These are phyloP conservation scores for Tuber borchii DNA, from an alignment of 495 filamentous ascomycete genomes.

Conservation along the genomic window DNA sequence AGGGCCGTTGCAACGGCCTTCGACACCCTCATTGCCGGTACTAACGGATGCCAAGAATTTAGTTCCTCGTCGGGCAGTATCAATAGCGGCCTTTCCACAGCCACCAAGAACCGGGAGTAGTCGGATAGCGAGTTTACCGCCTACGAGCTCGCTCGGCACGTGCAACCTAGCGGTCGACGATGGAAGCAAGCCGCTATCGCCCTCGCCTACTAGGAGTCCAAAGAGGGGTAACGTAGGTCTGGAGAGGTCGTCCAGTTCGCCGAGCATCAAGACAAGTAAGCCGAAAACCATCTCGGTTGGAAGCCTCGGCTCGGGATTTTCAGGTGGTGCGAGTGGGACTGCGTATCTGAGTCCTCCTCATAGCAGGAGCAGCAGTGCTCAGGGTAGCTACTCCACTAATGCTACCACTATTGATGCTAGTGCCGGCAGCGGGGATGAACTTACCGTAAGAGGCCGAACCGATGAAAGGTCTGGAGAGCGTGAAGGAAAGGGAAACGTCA, in stretches of 20 bases:
- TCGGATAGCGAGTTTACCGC: slow-evolving; percentile 32
- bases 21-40: slow-evolving; percentile 28
- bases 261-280: neutral
- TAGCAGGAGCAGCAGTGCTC: slow-evolving; percentile 39
- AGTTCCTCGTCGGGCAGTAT: slow-evolving; percentile 29
- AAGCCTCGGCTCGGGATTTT: slow-evolving; percentile 14
- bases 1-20: slow-evolving; percentile 28
- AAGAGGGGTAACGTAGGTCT: slow-evolving; percentile 17
- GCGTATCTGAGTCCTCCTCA: slow-evolving; percentile 38
- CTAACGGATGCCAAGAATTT: slow-evolving; percentile 17
- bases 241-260: slow-evolving; percentile 20
- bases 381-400: slow-evolving; percentile 41
- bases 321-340: slow-evolving; percentile 20
- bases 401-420: slow-evolving; percentile 38
- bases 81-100: slow-evolving; percentile 41
- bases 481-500: slow-evolving; percentile 86
- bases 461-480: slow-evolving; percentile 45
- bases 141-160: slow-evolving; percentile 9
- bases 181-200: neutral
- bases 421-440: slow-evolving; percentile 22
- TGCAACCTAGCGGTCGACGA: neutral
- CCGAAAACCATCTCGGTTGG: slow-evolving; percentile 22
- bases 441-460: slow-evolving; percentile 23
- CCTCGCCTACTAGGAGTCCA: neutral
- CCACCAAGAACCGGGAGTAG: slow-evolving; percentile 27